phyloP scores from a whole-genome alignment of 495 filamentous ascomycete species.

The Xylaria longipes region DNA sequence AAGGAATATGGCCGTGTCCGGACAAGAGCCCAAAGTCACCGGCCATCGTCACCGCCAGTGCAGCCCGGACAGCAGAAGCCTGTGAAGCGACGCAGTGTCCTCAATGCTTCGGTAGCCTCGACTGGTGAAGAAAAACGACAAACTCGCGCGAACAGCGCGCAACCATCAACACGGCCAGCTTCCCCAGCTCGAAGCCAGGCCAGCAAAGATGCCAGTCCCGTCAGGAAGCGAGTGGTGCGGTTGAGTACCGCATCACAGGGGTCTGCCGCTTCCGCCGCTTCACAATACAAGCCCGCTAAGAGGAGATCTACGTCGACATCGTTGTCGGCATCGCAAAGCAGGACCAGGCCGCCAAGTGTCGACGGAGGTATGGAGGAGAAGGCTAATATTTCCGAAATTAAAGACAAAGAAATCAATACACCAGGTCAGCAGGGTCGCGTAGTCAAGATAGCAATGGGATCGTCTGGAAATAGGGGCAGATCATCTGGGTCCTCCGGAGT shows the following conservation, averaged over 20 bases:
- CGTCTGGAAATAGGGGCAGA: conserved; percentile 47
- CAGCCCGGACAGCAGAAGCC: conserved; percentile 49
- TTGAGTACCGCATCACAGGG: conserved; percentile 54
- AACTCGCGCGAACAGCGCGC: conserved; percentile 48
- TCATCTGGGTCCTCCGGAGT: conserved; percentile 51
- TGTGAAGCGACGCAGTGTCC: conserved; percentile 42
- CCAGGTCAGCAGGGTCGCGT: conserved; percentile 69
- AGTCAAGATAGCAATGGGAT: conserved; percentile 62
- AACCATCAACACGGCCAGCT: conserved; percentile 43
- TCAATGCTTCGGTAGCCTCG: conserved; percentile 40
- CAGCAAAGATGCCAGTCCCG: conserved; percentile 47
- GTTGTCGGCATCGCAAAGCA: conserved; percentile 34
- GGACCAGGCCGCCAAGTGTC: conserved; percentile 42
- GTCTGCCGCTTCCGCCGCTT: conserved; percentile 28
- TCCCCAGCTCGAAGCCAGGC: conserved; percentile 43
- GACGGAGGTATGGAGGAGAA: conserved; percentile 44
- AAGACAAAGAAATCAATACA: conserved; percentile 65
- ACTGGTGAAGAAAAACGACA: conserved; percentile 44
- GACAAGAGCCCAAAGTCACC: conserved; percentile 54
- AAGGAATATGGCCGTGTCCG: conserved; percentile 67
- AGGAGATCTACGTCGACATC: conserved; percentile 42
- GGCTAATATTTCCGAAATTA: conserved; percentile 35
- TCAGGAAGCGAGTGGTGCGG: conserved; percentile 63
- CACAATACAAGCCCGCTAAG: conserved; percentile 41
- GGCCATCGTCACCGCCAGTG: conserved; percentile 58